A percentile compares a stretch with the other conserved stretches of the same genome.
Conservation (phyloP, 2,329 filamentous ascomycete species). For the Thelonectria olida region DNA sequence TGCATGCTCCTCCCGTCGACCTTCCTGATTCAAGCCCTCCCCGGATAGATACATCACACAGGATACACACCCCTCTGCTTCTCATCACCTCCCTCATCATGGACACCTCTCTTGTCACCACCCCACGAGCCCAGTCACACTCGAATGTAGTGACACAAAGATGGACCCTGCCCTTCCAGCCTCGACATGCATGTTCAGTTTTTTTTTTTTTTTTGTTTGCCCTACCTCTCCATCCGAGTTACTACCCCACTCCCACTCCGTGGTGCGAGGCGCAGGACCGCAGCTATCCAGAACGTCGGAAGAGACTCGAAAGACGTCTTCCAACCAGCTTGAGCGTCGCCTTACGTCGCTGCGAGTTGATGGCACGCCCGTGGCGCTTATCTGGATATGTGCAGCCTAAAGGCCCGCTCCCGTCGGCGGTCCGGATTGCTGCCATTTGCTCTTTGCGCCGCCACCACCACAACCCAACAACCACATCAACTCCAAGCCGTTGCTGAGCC, state of each 20-base stretch:
- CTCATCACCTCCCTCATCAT: conserved; percentile 23
- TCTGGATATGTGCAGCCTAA: conserved; percentile 21
- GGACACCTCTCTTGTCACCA: conserved; percentile 10
- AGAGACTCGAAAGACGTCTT: conserved; percentile 25
- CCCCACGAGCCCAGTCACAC: conserved; percentile 19
- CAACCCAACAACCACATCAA: conserved; percentile 5
- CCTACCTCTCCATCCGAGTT: conserved; percentile 23
- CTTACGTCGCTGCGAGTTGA: conserved; percentile 13
- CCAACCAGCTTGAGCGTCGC: conserved; percentile 34
- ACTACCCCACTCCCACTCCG: conserved; percentile 25
- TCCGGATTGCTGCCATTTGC: conserved; percentile 16
- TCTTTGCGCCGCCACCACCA: conserved; percentile 25
- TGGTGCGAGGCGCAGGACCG: conserved; percentile 32
- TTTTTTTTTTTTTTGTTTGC: conserved; percentile 16
- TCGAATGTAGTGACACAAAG: conserved; percentile 27
- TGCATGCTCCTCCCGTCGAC: conserved; percentile 20
- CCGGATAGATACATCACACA: conserved; percentile 21
- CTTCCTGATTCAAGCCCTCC: conserved; percentile 38
- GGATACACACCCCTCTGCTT: conserved; percentile 11
- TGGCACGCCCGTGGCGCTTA: conserved; percentile 27
- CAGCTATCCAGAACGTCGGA: conserved; percentile 36
- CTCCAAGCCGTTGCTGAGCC: conserved; percentile 20
- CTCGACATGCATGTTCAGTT: conserved; percentile 28
- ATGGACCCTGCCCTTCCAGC: conserved; percentile 23
- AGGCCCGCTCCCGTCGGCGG: conserved; percentile 14